Conservation (phyloP, 1,139 yeast genomes). For the Kazachstania sp. region DNA sequence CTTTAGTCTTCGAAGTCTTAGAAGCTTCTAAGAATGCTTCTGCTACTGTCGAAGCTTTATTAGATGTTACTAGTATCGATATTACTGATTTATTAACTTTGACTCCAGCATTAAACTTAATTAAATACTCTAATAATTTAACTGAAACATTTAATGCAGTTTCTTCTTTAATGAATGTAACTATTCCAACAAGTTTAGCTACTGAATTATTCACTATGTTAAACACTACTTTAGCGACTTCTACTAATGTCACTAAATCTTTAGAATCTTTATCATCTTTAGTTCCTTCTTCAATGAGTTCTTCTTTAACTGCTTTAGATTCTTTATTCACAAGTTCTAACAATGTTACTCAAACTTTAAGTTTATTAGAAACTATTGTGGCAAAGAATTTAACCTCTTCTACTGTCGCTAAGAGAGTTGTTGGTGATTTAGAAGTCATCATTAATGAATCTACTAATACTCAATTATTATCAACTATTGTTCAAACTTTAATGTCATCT, state of each 20-base stretch:
- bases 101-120: conserved; percentile 22
- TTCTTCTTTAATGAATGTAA: conserved; percentile 23
- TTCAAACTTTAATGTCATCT: background rate
- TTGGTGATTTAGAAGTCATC: conserved; percentile 16
- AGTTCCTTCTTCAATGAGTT: conserved; percentile 5
- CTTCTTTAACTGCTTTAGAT: conserved; percentile 7
- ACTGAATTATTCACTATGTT: conserved; percentile 8
- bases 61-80: conserved; percentile 16
- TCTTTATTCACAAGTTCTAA: conserved; percentile 15
- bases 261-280: conserved; percentile 5
- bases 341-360: conserved; percentile 15
- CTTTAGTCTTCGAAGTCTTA: conserved; percentile 19
- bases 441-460: conserved; percentile 15
- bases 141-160: conserved; percentile 26
- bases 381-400: conserved; percentile 22
- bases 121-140: conserved; percentile 22
- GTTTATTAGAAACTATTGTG: conserved; percentile 16
- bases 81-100: conserved; percentile 21
- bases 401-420: conserved; percentile 18
- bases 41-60: conserved; percentile 21
- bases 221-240: conserved; percentile 1
- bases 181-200: conserved; percentile 22
- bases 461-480: conserved; percentile 17
- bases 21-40: conserved; percentile 23
- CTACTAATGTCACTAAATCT: conserved; percentile 5